Percentiles rank a stretch among this genome's conserved stretches.
These are phyloP conservation scores for Cucurbita argyrosperma DNA, from an alignment of 306 rosid species.

Conservation along the genomic window DNA sequence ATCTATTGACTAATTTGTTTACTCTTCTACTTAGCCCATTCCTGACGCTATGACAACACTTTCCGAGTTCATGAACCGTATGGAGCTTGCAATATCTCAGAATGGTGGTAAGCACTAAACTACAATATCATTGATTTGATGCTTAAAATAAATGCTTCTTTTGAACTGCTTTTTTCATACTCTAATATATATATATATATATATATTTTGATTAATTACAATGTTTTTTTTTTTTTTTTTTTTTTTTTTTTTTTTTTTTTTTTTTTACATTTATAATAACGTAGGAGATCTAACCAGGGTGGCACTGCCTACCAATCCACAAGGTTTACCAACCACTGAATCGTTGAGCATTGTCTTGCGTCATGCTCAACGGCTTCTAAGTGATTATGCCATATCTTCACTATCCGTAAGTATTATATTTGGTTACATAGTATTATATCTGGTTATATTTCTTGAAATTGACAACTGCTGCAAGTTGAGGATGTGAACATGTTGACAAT, in stretches of 20 bases:
- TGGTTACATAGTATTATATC: constrained; percentile 14
- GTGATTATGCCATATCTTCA: constrained; percentile 60
- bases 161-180: constrained; percentile 16
- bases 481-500: background rate
- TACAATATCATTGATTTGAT: constrained; percentile 1
- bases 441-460: background rate
- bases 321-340: constrained; percentile 71
- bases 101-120: constrained; percentile 31
- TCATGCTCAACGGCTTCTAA: constrained; percentile 52
- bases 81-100: constrained; percentile 62
- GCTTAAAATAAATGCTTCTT: background rate
- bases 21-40: constrained; percentile 46
- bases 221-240: background rate
- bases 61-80: constrained; percentile 62
- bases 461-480: background rate
- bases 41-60: constrained; percentile 72
- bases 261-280: constrained; percentile 17
- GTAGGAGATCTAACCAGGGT: constrained; percentile 30
- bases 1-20: background rate
- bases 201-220: no score
- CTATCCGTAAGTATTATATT: constrained; percentile 55
- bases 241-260: background rate
- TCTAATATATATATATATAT: no score
- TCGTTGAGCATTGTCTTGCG: constrained; percentile 66
- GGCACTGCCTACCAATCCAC: constrained; percentile 65